Percentiles rank a stretch among this genome's conserved stretches.
Evolutionary conservation across 2,329 filamentous ascomycete genomes (phyloP).

Genomic region (Malbranchea cinnamomea): DNA sequence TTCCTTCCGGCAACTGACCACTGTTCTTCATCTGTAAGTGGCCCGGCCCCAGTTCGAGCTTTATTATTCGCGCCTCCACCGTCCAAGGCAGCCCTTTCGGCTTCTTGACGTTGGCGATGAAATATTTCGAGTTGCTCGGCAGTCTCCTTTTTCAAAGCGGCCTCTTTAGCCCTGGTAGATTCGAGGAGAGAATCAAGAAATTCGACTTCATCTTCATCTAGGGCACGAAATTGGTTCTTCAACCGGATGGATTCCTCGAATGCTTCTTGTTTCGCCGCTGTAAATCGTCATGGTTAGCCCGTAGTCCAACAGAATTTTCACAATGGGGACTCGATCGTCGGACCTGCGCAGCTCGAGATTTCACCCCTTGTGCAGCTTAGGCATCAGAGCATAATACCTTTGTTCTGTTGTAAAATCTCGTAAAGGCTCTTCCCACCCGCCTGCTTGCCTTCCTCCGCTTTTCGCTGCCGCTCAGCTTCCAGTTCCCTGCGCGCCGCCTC

Average conservation of each 20-base stretch:
- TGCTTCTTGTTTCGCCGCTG: constrained; percentile 36
- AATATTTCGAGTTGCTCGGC: constrained; percentile 44
- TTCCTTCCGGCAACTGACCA: constrained; percentile 38
- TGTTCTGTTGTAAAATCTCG: constrained; percentile 34
- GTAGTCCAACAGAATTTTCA: too few species aligned
- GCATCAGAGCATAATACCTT: constrained; percentile 21
- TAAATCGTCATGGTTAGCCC: too few species aligned
- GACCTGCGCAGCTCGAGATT: neutral
- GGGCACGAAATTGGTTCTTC: constrained; percentile 36
- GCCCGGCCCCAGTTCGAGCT: constrained; percentile 10
- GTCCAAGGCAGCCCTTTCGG: constrained; percentile 34
- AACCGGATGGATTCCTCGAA: constrained; percentile 36
- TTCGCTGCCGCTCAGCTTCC: constrained; percentile 31
- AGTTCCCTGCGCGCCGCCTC: constrained; percentile 28
- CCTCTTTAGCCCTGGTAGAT: constrained; percentile 41
- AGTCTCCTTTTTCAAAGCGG: constrained; percentile 42
- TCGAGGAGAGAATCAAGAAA: constrained; percentile 43
- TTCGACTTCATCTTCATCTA: constrained; percentile 37
- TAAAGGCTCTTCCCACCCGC: constrained; percentile 34
- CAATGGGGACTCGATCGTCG: too few species aligned
- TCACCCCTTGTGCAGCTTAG: neutral
- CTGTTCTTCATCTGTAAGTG: constrained; percentile 25
- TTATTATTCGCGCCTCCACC: constrained; percentile 18
- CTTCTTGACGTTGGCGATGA: constrained; percentile 43
- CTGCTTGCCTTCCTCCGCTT: constrained; percentile 38